Percentiles rank a stretch among this genome's conserved stretches.
phyloP scores from a whole-genome alignment of 2,329 filamentous ascomycete species.

The Apiospora kogelbergensis region DNA sequence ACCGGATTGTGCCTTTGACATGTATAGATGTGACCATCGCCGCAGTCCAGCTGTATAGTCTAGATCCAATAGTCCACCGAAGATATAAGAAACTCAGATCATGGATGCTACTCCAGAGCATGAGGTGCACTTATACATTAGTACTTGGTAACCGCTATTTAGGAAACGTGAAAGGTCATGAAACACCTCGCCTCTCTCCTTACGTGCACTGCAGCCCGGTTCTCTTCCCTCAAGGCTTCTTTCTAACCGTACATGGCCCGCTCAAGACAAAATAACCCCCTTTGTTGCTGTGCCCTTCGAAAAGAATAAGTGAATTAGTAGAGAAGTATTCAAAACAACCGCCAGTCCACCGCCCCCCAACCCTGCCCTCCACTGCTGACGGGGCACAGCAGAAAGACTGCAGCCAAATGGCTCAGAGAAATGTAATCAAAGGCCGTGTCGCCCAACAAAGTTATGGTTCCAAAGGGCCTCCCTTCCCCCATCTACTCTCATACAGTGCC shows the following conservation, averaged over 20 bases:
- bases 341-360: not conserved
- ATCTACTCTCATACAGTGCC: not conserved
- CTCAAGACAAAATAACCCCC: not conserved
- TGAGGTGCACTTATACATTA: slow-evolving; percentile 25
- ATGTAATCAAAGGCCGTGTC: not conserved
- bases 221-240: slow-evolving; percentile 9
- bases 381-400: not conserved
- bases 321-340: slow-evolving; percentile 14
- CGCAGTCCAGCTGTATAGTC: not conserved
- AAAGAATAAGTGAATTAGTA: slow-evolving; percentile 10
- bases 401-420: not conserved
- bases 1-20: no score
- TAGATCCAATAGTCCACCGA: not conserved
- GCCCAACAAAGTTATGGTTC: not conserved
- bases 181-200: slow-evolving; percentile 19
- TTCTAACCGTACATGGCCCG: not conserved
- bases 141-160: slow-evolving; percentile 27
- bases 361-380: not conserved
- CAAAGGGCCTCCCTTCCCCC: not conserved
- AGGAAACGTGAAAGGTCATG: slow-evolving; percentile 27
- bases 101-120: not conserved
- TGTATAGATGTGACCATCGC: not conserved
- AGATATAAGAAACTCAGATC: not conserved
- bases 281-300: slow-evolving; percentile 12
- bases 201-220: slow-evolving; percentile 21